Evolutionary conservation across 2,329 filamentous ascomycete species (phyloP), one percentile per base, ranked within the genome.

Genomic region (Clarireedia homoeocarpa): DNA sequence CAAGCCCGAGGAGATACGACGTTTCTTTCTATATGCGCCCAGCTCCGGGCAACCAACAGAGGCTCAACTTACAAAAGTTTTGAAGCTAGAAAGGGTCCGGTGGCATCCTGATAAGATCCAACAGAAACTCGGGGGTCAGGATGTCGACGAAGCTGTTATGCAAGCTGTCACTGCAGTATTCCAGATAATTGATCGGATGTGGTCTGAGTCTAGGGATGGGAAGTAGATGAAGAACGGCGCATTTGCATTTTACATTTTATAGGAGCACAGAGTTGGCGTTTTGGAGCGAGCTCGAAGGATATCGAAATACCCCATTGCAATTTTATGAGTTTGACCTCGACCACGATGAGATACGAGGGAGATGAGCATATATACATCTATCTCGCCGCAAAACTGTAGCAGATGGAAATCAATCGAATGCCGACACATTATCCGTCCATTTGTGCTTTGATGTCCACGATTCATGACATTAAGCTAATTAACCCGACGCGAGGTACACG

Each of bases 101-200:
- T 99, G 94, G 94, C 94, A 99, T 74, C 94, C 94, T 4, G 94
- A 99, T 73, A 99, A 97, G 76, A 88, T 97, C 55, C 90, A 96
- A 75, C 94, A 96, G 73, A 82, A 84, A 53, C 85, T 95, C 58
- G 89, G 90, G 3, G 83, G 81, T 0, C 74, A 82, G 58, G 76
- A 77, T 14, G 82, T 95, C 49, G 86, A 91, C 48, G 78, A 83
- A 24, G 78, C 78, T 3, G 82, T 88, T 3, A 85, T 95, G 78
- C 83, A 82, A 67, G 79, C 84, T 53, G 88, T 96, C 44, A 99
- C 92, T 10, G 87, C 88, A 6, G 85, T 96, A 9, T 99, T 97
- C 67, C 92, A 97, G 72, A 84, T 91, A 30, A 80, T 97, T 48
- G 94, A 99, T 74, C 77, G 75, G 51, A 72, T 96, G 65, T 95